These are phyloP conservation scores for Russula foetens DNA, from an alignment of 768 basidiomycete genomes.

Conservation along the genomic window DNA sequence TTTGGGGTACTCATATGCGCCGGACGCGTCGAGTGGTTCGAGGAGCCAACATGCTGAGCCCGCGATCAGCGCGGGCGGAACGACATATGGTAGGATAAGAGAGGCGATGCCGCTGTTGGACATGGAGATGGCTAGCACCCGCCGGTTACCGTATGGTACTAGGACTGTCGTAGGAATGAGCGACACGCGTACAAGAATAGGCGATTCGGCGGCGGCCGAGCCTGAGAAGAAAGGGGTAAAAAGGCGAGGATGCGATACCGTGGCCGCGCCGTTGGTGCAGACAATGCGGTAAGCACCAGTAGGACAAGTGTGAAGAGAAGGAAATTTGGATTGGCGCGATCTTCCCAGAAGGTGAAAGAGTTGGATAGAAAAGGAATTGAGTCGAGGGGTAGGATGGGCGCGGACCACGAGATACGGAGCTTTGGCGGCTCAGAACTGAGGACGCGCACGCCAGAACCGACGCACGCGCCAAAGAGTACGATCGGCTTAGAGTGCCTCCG, in stretches of 20 bases:
- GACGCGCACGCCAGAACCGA: constrained; percentile 32
- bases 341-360: constrained; percentile 98
- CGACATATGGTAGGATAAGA: constrained; percentile 49
- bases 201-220: constrained; percentile 57
- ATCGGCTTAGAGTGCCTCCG: constrained; percentile 18
- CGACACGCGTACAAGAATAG: constrained; percentile 48
- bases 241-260: constrained; percentile 71
- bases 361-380: constrained; percentile 79
- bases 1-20: constrained; percentile 14
- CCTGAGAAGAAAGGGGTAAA: constrained; percentile 86
- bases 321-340: constrained; percentile 70
- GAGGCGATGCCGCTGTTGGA: constrained; percentile 70
- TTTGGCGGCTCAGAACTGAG: constrained; percentile 6
- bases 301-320: constrained; percentile 57
- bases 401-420: constrained; percentile 24
- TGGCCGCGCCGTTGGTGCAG: constrained; percentile 60
- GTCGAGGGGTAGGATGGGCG: constrained; percentile 56
- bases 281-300: constrained; percentile 49
- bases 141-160: constrained; percentile 48
- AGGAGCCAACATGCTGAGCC: constrained; percentile 69
- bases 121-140: constrained; percentile 55
- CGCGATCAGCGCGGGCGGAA: constrained; percentile 49
- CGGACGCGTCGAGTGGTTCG: constrained; percentile 68
- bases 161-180: constrained; percentile 46
- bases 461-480: constrained; percentile 22